Base-by-base conservation (phyloP, 2,329 filamentous ascomycete species). In the Emergomyces orientalis region DNA sequence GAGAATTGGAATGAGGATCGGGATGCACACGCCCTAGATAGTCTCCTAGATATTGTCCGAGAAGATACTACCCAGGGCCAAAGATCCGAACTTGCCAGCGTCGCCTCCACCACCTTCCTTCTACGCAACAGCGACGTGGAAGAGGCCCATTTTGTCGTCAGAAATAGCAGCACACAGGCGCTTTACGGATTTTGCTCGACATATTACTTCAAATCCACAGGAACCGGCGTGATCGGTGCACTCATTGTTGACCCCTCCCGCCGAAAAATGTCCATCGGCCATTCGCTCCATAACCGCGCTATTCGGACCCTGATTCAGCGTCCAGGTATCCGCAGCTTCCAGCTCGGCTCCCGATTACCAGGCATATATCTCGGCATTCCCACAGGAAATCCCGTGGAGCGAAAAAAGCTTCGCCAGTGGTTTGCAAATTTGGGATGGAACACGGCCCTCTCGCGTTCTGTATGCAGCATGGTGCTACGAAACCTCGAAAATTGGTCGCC, bases 401-500 rank as follows among this genome's bases (percentile, higher is more conserved):
- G 83, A 19, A 86, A 85, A 71, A 79, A 81, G 58, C 73, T 86
- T 27, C 80, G 85, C n/a, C 82, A 84, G 55, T 97, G 92, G 92
- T 96, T 97, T 73, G 85, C 87, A n/a, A 90, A 88, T 67, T 83
- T 91, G 56, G 92, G 93, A 17, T 97, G 92, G 92, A 91, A 95
- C 69, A 88, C 83, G 2, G 81, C 84, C 0, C 77, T 86, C 4
- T 85, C 85, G 1, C 80, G 83, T 13, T 79, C 84, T 0, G 81
- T 88, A 0, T 87, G 84, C 69, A 91, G 88, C 72, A 87, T 95
- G 81, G 78, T 86, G 2, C 87, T 94, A 58, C 82, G 84, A 43
- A 88, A 91, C 67, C 77, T 95, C n/a, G 75, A 80, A 30, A 82
- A 81, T 14, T 96, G 91, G 91, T 77, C 80, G 6, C 85, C 89